Base-by-base conservation (phyloP, 352 stramenopile genomes). In the Globisporangium cederbergense region DNA sequence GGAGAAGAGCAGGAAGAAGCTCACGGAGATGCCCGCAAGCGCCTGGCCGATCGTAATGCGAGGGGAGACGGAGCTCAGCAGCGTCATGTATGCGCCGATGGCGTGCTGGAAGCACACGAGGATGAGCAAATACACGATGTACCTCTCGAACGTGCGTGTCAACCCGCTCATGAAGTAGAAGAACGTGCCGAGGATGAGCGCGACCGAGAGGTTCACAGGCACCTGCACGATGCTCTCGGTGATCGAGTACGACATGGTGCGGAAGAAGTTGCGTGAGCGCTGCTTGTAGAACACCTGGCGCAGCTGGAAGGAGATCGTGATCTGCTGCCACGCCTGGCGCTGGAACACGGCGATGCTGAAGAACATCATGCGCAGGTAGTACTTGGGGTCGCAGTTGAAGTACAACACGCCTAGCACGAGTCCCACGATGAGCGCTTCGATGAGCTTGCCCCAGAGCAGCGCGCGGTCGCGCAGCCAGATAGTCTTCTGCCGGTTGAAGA, bases 211-310 rank as follows among this genome's bases (percentile, higher is more conserved):
- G 55, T 63, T 63, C 1, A 67, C n/a, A 10, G 60, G 60, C 3
- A 66, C 4, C 22, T 66, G 60, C 1, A 60, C 60, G 11, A 60
- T 2, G 1, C 38, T 47, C 20, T 63, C 52, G 7, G 79, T 88
- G 54, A 97, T 82, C 8, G 87, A 70, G 60, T 97, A 97, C 25
- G 86, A 88, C 11, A 73, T 76, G 8, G 90, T 89, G 3, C 86
- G 81, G 67, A 95, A 97, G 64, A 97, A 98, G 76, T 97, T 97
- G 25, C 79, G 76, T 36, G 89, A 77, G 0, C 79, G 76, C 38
- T 96, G 89, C 67, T 95, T 96, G 77, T 95, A 95, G 69, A 92
- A 97, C 0, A 96, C 85, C 10, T 76, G 75, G n/a, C 89, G 83
- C 40, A 95, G 22, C 77, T 82, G 74, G 59, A 86, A 85, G 14